Conservation (phyloP, 805 yeast species). For the Hermanozyma aechmeae region DNA sequence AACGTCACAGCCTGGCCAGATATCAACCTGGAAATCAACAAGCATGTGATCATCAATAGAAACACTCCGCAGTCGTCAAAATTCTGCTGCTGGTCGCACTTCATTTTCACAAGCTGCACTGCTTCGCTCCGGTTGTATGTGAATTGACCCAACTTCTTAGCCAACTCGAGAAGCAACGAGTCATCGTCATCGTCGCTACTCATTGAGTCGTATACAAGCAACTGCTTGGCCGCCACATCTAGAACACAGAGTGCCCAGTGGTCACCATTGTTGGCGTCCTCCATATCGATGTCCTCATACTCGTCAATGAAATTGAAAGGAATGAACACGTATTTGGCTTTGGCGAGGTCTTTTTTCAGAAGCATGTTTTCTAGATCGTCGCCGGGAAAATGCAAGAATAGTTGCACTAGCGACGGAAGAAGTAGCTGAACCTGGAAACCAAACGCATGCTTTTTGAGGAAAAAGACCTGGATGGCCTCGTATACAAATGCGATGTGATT, state of each 20-base stretch:
- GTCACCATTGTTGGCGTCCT: slow-evolving; percentile 54
- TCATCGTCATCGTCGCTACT: slow-evolving; percentile 10
- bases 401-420: slow-evolving; percentile 56
- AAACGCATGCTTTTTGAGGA: slow-evolving; percentile 10
- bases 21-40: slow-evolving; percentile 19
- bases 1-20: slow-evolving; percentile 22
- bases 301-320: slow-evolving; percentile 58
- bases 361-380: slow-evolving; percentile 28
- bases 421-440: slow-evolving; percentile 22
- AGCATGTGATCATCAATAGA: slow-evolving; percentile 29
- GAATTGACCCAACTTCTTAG: slow-evolving; percentile 11
- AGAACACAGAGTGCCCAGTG: slow-evolving; percentile 69
- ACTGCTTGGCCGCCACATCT: slow-evolving; percentile 35
- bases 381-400: slow-evolving; percentile 41
- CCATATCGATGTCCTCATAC: slow-evolving; percentile 31
- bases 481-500: slow-evolving; percentile 56
- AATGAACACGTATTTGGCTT: slow-evolving; percentile 43
- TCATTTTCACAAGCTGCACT: slow-evolving; percentile 19
- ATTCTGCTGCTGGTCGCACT: slow-evolving; percentile 53
- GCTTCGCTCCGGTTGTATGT: slow-evolving; percentile 15
- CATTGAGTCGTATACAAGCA: slow-evolving; percentile 56
- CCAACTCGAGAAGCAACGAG: slow-evolving; percentile 16
- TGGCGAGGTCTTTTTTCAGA: slow-evolving; percentile 22
- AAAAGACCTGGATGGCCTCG: slow-evolving; percentile 31
- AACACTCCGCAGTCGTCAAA: slow-evolving; percentile 59